Evolutionary conservation across 2,329 filamentous ascomycete species (phyloP).

Genomic region (Fusarium scirpi): DNA sequence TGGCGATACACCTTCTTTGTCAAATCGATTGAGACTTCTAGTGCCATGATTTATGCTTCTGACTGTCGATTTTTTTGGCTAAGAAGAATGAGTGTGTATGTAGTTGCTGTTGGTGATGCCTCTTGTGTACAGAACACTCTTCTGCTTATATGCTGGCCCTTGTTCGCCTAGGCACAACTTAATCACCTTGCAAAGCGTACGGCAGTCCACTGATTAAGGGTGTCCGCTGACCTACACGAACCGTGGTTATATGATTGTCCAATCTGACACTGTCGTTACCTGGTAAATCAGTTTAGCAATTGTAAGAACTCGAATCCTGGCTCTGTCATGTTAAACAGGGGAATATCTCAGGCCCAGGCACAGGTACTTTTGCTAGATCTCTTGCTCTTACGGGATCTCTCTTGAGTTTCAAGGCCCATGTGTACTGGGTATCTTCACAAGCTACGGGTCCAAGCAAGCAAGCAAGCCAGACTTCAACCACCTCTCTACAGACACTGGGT

Average conservation of each 20-base stretch:
- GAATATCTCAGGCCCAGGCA: too few relatives aligned
- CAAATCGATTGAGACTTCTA: rapidly evolving
- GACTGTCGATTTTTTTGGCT: neutral
- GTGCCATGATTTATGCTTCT: neutral
- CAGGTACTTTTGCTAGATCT: neutral
- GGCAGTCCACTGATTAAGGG: neutral
- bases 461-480: neutral
- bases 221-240: rapidly evolving
- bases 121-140: neutral
- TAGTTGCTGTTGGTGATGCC: neutral
- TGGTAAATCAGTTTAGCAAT: neutral
- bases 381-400: neutral
- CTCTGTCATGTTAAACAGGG: neutral
- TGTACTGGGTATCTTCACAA: rapidly evolving
- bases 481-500: too few relatives aligned
- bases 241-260: neutral
- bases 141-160: neutral
- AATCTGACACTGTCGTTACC: rapidly evolving
- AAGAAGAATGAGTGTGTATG: neutral
- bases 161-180: neutral
- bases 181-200: neutral
- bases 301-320: neutral
- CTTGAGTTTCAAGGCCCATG: too few relatives aligned
- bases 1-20: neutral
- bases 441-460: neutral